Evolutionary conservation across 192 early-diverging fungal genomes (phyloP).

Genomic region (Phlyctochytrium bullatum): DNA sequence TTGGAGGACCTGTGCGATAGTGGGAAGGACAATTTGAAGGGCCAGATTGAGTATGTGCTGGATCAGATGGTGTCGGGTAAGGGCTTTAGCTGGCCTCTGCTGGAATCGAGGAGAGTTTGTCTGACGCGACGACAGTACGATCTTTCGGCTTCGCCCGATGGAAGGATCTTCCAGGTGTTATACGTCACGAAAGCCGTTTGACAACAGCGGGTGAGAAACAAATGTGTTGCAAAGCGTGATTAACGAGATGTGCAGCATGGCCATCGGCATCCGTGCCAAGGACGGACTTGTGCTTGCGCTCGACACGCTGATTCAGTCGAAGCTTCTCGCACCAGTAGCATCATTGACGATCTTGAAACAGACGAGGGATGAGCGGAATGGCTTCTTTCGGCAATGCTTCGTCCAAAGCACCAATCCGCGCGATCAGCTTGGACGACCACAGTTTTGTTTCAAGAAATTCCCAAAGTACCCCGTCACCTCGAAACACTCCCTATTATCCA

Average conservation of each 20-base stretch:
- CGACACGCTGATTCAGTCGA: slow-evolving; percentile 93
- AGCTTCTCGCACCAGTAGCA: slow-evolving; percentile 91
- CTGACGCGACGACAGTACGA: slow-evolving; percentile 65
- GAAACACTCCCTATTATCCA: too few relatives aligned
- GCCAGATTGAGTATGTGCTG: slow-evolving; percentile 50
- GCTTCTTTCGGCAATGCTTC: too few relatives aligned
- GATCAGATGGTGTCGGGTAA: slow-evolving; percentile 32
- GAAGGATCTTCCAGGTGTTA: slow-evolving; percentile 98
- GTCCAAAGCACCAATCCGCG: too few relatives aligned
- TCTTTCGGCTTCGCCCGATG: slow-evolving; percentile 95
- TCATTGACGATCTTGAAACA: too few relatives aligned
- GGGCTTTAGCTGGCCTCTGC: not conserved
- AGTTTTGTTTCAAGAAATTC: too few relatives aligned
- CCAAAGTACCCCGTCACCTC: too few relatives aligned
- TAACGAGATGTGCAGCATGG: slow-evolving; percentile 57
- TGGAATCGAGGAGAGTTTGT: not conserved
- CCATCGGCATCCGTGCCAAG: slow-evolving; percentile 89
- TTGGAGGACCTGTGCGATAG: slow-evolving; percentile 30
- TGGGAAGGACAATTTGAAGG: slow-evolving; percentile 33
- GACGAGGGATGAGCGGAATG: too few relatives aligned
- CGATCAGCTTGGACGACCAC: too few relatives aligned
- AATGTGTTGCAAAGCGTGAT: not conserved
- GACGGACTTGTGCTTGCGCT: slow-evolving; percentile 96
- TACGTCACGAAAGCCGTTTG: slow-evolving; percentile 97
- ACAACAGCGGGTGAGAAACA: slow-evolving; percentile 85